Conservation (phyloP, 495 filamentous ascomycete species). For the Penicillium cosmopolitanum region DNA sequence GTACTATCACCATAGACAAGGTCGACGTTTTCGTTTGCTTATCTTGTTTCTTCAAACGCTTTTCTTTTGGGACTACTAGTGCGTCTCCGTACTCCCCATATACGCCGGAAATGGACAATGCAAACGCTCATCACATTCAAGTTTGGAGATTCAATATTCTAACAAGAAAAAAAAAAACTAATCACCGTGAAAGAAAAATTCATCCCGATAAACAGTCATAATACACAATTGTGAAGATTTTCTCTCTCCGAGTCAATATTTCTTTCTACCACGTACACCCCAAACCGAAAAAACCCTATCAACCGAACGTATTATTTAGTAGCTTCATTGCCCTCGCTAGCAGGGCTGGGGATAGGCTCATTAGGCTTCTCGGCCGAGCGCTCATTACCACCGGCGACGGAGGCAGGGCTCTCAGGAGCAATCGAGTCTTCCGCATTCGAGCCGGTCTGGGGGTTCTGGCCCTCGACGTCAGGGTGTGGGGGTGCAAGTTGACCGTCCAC, state of each 20-base stretch:
- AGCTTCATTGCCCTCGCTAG: slow-evolving; percentile 76
- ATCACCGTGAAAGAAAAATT: slow-evolving; percentile 24
- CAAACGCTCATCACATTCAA: slow-evolving; percentile 3
- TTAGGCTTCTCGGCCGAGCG: slow-evolving; percentile 60
- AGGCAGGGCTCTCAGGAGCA: slow-evolving; percentile 46
- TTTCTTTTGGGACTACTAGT: not conserved
- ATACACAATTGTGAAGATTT: slow-evolving; percentile 28
- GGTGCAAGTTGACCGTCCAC: slow-evolving; percentile 75
- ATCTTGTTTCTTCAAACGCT: too few species aligned
- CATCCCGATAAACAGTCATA: slow-evolving; percentile 26
- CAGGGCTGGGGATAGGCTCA: slow-evolving; percentile 67
- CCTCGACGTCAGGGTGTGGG: slow-evolving; percentile 84
- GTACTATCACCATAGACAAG: not conserved
- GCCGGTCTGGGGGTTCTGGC: slow-evolving; percentile 67
- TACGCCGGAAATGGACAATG: not conserved
- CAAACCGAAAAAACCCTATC: slow-evolving; percentile 18
- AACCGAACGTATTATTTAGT: slow-evolving; percentile 36
- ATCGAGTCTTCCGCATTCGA: slow-evolving; percentile 40
- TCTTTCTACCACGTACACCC: not conserved
- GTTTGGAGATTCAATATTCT: slow-evolving; percentile 3
- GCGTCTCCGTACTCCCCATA: not conserved
- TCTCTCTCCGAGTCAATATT: not conserved
- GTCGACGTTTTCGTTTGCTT: too few species aligned
- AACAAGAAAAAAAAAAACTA: slow-evolving; percentile 10
- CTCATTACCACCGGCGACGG: slow-evolving; percentile 61